phyloP scores from a whole-genome alignment of 2,329 filamentous ascomycete genomes.

The Alternaria novae-zelandiae region DNA sequence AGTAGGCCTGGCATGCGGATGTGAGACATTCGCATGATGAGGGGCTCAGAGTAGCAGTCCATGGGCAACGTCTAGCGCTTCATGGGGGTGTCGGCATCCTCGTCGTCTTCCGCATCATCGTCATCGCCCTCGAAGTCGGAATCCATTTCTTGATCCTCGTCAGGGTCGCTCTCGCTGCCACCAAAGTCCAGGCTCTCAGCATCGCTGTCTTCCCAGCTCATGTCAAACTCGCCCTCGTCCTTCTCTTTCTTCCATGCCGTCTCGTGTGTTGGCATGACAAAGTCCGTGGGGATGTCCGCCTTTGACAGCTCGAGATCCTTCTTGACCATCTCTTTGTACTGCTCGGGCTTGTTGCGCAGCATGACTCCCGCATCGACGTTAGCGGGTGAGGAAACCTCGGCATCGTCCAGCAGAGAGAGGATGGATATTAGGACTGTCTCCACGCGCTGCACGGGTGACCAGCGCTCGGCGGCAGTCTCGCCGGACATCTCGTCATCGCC shows the following conservation, averaged over 20 bases:
- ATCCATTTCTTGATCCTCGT: slow-evolving; percentile 66
- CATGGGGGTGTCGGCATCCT: slow-evolving; percentile 29
- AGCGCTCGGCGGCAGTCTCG: slow-evolving; percentile 86
- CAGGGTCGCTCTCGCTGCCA: slow-evolving; percentile 61
- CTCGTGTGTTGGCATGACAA: slow-evolving; percentile 78
- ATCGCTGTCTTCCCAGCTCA: slow-evolving; percentile 55
- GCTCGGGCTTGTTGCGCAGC: slow-evolving; percentile 73
- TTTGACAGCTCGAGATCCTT: slow-evolving; percentile 76
- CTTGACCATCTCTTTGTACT: slow-evolving; percentile 73
- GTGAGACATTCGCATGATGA: background rate
- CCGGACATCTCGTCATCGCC: slow-evolving; percentile 94
- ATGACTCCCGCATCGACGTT: slow-evolving; percentile 93
- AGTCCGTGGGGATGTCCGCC: slow-evolving; percentile 78
- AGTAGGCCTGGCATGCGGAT: background rate
- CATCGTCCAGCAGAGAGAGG: slow-evolving; percentile 88
- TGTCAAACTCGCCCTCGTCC: slow-evolving; percentile 65
- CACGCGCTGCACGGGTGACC: slow-evolving; percentile 91
- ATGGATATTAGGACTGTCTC: slow-evolving; percentile 95
- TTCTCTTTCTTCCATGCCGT: slow-evolving; percentile 69
- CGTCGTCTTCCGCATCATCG: slow-evolving; percentile 40
- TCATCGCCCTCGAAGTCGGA: slow-evolving; percentile 63
- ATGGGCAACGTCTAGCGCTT: slow-evolving; percentile 5
- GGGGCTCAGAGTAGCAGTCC: background rate
- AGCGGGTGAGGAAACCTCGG: slow-evolving; percentile 90
- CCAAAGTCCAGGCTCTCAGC: slow-evolving; percentile 71